Evolutionary conservation across 495 filamentous ascomycete genomes (phyloP).

Genomic region (Hyaloscypha bicolor): DNA sequence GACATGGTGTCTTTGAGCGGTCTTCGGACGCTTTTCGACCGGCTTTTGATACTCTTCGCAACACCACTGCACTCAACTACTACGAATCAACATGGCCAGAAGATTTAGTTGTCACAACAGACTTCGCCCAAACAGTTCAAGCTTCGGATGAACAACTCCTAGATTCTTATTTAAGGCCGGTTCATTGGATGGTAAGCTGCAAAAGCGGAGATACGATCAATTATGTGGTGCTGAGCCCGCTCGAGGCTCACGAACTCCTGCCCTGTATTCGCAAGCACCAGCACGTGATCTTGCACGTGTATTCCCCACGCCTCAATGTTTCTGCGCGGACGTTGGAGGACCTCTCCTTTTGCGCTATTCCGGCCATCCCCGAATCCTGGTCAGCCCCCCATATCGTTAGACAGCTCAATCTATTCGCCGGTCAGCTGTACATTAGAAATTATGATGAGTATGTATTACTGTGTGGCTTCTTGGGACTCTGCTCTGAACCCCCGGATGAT

Average conservation of each 20-base stretch:
- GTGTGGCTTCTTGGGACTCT: conserved; percentile 56
- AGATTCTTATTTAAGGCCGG: conserved; percentile 59
- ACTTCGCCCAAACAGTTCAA: conserved; percentile 58
- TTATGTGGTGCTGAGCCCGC: conserved; percentile 49
- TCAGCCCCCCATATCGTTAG: conserved; percentile 33
- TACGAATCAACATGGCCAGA: too few species aligned
- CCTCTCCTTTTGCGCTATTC: conserved; percentile 45
- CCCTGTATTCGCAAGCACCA: conserved; percentile 37
- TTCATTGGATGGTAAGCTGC: conserved; percentile 60
- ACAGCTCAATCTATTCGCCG: conserved; percentile 68
- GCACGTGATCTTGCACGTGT: conserved; percentile 54
- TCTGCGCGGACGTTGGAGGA: conserved; percentile 49
- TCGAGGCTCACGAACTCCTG: conserved; percentile 59
- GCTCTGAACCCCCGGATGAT: conserved; percentile 32
- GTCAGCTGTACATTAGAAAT: conserved; percentile 61
- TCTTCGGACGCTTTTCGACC: too few species aligned
- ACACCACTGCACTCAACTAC: too few species aligned
- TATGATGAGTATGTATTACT: conserved; percentile 54
- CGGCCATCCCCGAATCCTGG: conserved; percentile 22
- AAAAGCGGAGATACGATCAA: neutral
- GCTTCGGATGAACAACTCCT: conserved; percentile 17
- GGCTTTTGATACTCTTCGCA: too few species aligned
- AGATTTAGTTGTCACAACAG: conserved; percentile 52
- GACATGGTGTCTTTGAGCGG: too few species aligned
- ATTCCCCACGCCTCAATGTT: conserved; percentile 55